phyloP scores from a whole-genome alignment of 768 basidiomycete species.

The Astraeus odoratus region DNA sequence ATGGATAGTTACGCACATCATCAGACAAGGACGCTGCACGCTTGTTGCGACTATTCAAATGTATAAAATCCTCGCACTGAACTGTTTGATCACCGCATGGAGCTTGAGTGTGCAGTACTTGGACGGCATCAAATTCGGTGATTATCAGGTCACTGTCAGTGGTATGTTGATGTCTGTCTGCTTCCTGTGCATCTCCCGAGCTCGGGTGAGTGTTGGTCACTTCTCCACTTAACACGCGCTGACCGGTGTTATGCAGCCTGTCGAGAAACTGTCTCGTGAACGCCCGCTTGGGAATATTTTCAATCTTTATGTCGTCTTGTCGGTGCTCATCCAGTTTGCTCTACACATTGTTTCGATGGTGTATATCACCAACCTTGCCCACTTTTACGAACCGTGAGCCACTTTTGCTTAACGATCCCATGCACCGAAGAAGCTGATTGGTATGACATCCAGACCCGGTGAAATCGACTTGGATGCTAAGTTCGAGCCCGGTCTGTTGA shows the following conservation, averaged over 20 bases:
- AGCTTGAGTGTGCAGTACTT: constrained; percentile 95
- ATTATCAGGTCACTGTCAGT: constrained; percentile 96
- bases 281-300: constrained; percentile 94
- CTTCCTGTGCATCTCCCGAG: constrained; percentile 96
- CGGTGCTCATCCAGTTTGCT: constrained; percentile 88
- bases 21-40: constrained; percentile 97
- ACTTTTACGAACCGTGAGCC: constrained; percentile 68
- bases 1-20: constrained; percentile 88
- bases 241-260: constrained; percentile 67
- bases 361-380: constrained; percentile 87
- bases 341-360: constrained; percentile 86
- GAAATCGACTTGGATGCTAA: constrained; percentile 91
- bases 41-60: constrained; percentile 98
- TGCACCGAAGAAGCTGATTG: background rate
- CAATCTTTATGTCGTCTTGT: constrained; percentile 90
- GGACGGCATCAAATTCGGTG: constrained; percentile 98
- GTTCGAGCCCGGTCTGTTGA: constrained; percentile 90
- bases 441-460: constrained; percentile 43
- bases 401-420: background rate
- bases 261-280: constrained; percentile 90
- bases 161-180: constrained; percentile 94
- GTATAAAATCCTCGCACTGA: constrained; percentile 98
- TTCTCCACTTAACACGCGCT: background rate
- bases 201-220: constrained; percentile 59
- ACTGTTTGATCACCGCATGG: constrained; percentile 98